A percentile compares a stretch with the other conserved stretches of the same genome.
These are phyloP conservation scores for Podaxis pistillaris DNA, from an alignment of 768 basidiomycete species.

Conservation along the genomic window DNA sequence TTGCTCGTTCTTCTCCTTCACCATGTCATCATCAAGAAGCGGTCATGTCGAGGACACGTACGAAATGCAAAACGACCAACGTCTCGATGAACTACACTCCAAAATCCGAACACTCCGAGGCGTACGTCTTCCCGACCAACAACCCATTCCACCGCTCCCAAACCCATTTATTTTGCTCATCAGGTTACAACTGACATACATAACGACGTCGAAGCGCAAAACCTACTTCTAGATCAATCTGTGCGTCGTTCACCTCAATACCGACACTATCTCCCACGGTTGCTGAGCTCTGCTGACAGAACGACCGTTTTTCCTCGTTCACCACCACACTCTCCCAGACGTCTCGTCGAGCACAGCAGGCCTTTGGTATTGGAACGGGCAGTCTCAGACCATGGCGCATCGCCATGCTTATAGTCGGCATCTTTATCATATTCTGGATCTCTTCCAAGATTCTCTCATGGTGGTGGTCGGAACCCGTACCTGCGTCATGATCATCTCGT, in stretches of 20 bases:
- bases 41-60: constrained; percentile 66
- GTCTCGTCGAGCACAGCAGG: constrained; percentile 66
- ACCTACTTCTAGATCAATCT: constrained; percentile 72
- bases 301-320: constrained; percentile 67
- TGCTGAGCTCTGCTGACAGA: constrained; percentile 35
- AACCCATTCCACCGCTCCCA: background rate
- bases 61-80: constrained; percentile 83
- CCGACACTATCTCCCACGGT: background rate
- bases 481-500: background rate
- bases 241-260: constrained; percentile 32
- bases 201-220: constrained; percentile 82
- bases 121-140: constrained; percentile 37
- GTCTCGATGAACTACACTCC: constrained; percentile 79
- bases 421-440: constrained; percentile 59
- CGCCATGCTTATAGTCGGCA: constrained; percentile 54
- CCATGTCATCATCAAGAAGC: constrained; percentile 42
- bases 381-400: constrained; percentile 70
- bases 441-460: constrained; percentile 47
- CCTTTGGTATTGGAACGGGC: constrained; percentile 68
- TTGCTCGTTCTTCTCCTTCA: background rate
- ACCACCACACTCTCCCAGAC: constrained; percentile 62
- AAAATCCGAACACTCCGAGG: constrained; percentile 81
- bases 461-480: constrained; percentile 34
- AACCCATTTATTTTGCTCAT: background rate
- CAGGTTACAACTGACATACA: constrained; percentile 90